Conservation (phyloP, 495 filamentous ascomycete genomes). For the Penicillium longicatenatum region DNA sequence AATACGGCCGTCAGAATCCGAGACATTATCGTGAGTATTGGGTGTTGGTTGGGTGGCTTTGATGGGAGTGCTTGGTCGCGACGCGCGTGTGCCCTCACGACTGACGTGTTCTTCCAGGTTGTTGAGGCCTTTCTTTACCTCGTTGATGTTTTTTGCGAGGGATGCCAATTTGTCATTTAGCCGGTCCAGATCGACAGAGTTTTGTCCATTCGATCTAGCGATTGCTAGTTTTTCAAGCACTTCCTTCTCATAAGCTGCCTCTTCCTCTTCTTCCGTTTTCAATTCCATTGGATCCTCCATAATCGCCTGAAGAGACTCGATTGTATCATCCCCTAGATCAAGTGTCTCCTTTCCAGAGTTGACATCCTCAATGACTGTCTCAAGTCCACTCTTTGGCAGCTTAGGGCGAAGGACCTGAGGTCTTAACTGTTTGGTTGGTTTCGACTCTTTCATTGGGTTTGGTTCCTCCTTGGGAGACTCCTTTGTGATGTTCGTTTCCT, state of each 20-base stretch:
- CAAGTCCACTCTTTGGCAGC: slow-evolving; percentile 51
- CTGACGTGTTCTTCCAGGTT: slow-evolving; percentile 63
- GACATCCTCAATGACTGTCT: slow-evolving; percentile 56
- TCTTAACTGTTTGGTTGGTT: slow-evolving; percentile 20
- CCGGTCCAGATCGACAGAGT: slow-evolving; percentile 55
- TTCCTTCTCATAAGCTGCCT: slow-evolving; percentile 38
- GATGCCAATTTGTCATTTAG: slow-evolving; percentile 62
- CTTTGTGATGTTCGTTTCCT: slow-evolving; percentile 3
- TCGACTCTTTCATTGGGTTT: slow-evolving; percentile 11
- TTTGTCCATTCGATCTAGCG: slow-evolving; percentile 32
- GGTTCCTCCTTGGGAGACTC: slow-evolving; percentile 4
- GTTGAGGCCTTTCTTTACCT: slow-evolving; percentile 66
- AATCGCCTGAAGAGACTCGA: slow-evolving; percentile 62
- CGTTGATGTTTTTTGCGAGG: slow-evolving; percentile 62
- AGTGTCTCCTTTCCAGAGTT: slow-evolving; percentile 46
- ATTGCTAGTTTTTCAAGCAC: slow-evolving; percentile 38
- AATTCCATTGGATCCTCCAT: slow-evolving; percentile 42
- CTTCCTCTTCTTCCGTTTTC: slow-evolving; percentile 41
- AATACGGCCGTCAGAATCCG: slow-evolving; percentile 26
- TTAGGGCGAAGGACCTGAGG: slow-evolving; percentile 40
- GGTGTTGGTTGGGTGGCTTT: slow-evolving; percentile 9
- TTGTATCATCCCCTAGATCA: slow-evolving; percentile 59
- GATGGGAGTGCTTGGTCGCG: slow-evolving; percentile 16
- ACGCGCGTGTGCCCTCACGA: slow-evolving; percentile 31
- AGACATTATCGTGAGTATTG: slow-evolving; percentile 19